A percentile compares a stretch with the other conserved stretches of the same genome.
These are phyloP conservation scores for Cryptosporidium bovis DNA, from an alignment of 169 alveolate genomes.

Conservation along the genomic window DNA sequence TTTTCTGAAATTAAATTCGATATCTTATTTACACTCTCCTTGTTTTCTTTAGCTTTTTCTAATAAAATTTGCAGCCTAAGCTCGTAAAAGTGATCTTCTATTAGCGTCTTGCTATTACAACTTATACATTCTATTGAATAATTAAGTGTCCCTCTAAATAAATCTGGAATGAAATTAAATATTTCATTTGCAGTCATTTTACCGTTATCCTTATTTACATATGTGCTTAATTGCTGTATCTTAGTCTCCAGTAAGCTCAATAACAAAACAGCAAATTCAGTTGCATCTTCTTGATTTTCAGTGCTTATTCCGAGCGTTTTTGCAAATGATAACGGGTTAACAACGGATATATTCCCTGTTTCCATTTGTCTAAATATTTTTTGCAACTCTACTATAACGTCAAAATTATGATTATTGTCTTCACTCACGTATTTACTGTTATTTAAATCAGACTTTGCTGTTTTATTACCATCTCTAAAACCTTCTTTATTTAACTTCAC, in stretches of 20 bases:
- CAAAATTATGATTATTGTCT: not conserved
- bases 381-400: conserved; percentile 50
- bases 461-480: not conserved
- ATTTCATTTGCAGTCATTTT: not conserved
- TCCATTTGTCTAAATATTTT: conserved; percentile 66
- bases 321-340: conserved; percentile 53
- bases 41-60: not conserved
- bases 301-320: conserved; percentile 67
- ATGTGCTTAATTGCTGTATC: conserved; percentile 6
- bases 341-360: conserved; percentile 42
- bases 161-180: conserved; percentile 44
- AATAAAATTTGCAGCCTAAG: conserved; percentile 54
- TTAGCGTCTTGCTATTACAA: conserved; percentile 51
- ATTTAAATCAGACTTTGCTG: no score
- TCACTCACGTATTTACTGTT: not conserved
- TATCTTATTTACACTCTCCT: no score
- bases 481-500: not conserved
- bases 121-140: conserved; percentile 47
- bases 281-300: conserved; percentile 73
- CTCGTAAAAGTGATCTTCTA: conserved; percentile 67
- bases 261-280: conserved; percentile 57
- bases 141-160: conserved; percentile 61
- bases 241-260: conserved; percentile 52
- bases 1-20: no score
- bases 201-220: not conserved